Evolutionary conservation across 2,329 filamentous ascomycete species (phyloP).

Genomic region (Diaporthe nobilis): DNA sequence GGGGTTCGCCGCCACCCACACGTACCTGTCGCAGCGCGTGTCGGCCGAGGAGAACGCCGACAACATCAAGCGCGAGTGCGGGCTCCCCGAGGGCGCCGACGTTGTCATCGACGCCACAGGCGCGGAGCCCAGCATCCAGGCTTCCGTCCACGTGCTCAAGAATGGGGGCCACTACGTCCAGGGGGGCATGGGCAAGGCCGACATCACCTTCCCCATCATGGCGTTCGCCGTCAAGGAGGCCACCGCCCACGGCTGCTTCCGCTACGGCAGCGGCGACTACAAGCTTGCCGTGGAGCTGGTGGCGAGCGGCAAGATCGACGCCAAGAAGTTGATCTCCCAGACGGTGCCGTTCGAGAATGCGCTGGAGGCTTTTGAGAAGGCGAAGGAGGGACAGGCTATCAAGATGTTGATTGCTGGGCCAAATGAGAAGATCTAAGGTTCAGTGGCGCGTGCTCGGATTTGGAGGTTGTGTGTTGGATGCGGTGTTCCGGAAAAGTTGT

Average conservation of each 20-base stretch:
- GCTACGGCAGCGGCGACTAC: conserved; percentile 92
- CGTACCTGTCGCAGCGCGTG: conserved; percentile 74
- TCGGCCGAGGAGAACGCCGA: conserved; percentile 81
- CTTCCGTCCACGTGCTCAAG: conserved; percentile 78
- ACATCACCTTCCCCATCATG: conserved; percentile 94
- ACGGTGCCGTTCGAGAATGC: conserved; percentile 86
- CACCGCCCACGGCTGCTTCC: conserved; percentile 88
- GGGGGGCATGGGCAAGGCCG: conserved; percentile 89
- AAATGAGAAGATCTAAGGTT: conserved; percentile 67
- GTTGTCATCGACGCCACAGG: conserved; percentile 86
- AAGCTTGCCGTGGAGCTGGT: conserved; percentile 85
- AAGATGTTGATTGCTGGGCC: conserved; percentile 78
- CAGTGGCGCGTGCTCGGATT: background rate
- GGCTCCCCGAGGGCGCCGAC: conserved; percentile 78
- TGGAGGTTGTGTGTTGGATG: background rate
- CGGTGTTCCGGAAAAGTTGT: conserved; percentile 12
- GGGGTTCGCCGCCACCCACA: conserved; percentile 79
- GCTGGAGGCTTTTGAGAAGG: conserved; percentile 88
- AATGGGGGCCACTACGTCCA: conserved; percentile 85
- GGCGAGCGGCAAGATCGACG: conserved; percentile 78
- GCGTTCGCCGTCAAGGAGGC: conserved; percentile 91
- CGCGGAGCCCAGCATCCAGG: conserved; percentile 83
- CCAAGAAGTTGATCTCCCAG: conserved; percentile 85
- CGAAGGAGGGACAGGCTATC: conserved; percentile 85
- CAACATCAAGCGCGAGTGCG: conserved; percentile 74